phyloP scores from a whole-genome alignment of 2,329 filamentous ascomycete species.

The Colletotrichum cordylinicola region DNA sequence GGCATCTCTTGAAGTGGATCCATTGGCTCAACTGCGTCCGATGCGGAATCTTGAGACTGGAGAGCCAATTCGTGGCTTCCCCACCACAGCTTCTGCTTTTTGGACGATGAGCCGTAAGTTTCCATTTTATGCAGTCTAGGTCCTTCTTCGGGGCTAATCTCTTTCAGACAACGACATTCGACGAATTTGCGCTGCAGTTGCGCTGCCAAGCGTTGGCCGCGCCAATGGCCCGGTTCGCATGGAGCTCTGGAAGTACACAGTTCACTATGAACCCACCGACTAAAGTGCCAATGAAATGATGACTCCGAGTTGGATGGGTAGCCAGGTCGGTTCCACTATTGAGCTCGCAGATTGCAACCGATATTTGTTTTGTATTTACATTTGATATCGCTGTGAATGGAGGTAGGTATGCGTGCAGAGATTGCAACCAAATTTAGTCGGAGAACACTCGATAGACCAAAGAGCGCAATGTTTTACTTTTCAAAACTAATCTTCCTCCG shows the following conservation, averaged over 20 bases:
- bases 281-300: too few relatives aligned
- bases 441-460: not conserved
- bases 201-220: too few relatives aligned
- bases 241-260: not conserved
- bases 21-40: too few relatives aligned
- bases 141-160: fast-evolving
- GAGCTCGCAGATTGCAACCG: too few relatives aligned
- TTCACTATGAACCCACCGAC: not conserved
- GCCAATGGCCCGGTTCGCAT: not conserved
- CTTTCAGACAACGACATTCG: not conserved
- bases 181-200: not conserved
- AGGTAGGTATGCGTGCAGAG: not conserved
- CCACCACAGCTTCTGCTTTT: not conserved
- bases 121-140: too few relatives aligned
- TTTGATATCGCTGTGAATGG: not conserved
- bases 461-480: not conserved
- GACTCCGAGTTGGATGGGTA: too few relatives aligned
- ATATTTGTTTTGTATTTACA: not conserved
- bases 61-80: too few relatives aligned
- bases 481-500: too few relatives aligned
- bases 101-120: not conserved
- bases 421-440: not conserved
- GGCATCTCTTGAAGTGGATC: too few relatives aligned
- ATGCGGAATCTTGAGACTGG: too few relatives aligned
- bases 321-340: too few relatives aligned